A percentile compares a stretch with the other conserved stretches of the same genome.
phyloP scores from a whole-genome alignment of 2,329 filamentous ascomycete genomes.

The Tolypocladium inflatum region DNA sequence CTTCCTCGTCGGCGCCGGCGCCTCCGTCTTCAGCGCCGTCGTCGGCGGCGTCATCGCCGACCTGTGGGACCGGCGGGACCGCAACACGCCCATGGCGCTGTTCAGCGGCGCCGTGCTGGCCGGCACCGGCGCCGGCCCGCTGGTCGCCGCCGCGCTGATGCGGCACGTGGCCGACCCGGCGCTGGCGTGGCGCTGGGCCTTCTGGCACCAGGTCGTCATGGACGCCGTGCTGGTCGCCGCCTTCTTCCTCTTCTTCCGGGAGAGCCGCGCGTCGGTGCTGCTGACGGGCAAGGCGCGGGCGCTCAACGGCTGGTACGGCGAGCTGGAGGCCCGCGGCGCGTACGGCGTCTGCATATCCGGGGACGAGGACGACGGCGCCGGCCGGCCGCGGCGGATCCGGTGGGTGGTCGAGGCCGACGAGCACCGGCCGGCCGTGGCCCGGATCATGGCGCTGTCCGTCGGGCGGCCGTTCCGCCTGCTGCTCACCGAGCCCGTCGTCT shows the following conservation, averaged over 20 bases:
- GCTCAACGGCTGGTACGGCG: slow-evolving; percentile 72
- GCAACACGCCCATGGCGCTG: slow-evolving; percentile 84
- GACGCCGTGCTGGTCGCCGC: slow-evolving; percentile 49
- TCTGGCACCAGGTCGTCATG: slow-evolving; percentile 73
- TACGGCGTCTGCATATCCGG: slow-evolving; percentile 33
- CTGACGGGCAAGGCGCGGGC: slow-evolving; percentile 63
- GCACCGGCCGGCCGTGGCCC: slow-evolving; percentile 55
- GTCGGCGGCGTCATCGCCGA: slow-evolving; percentile 88
- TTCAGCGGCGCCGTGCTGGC: slow-evolving; percentile 73
- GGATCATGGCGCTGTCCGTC: slow-evolving; percentile 65
- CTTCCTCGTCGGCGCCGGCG: slow-evolving; percentile 69
- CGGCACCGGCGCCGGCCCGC: slow-evolving; percentile 70
- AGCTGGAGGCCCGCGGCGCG: slow-evolving; percentile 56
- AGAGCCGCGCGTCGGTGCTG: slow-evolving; percentile 74
- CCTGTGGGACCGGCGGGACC: slow-evolving; percentile 65
- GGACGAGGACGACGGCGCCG: no score
- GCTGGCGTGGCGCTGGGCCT: slow-evolving; percentile 73
- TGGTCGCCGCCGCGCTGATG: slow-evolving; percentile 62
- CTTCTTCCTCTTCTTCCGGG: slow-evolving; percentile 63
- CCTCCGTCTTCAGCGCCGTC: slow-evolving; percentile 75
- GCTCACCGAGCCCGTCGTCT: slow-evolving; percentile 67
- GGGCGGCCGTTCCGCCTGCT: slow-evolving; percentile 71
- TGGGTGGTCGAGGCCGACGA: slow-evolving; percentile 78
- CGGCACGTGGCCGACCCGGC: slow-evolving; percentile 39
- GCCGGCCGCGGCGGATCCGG: slow-evolving; percentile 44